These are phyloP conservation scores for Calonectria fujianensis DNA, from an alignment of 2,329 filamentous ascomycete genomes.

Conservation along the genomic window DNA sequence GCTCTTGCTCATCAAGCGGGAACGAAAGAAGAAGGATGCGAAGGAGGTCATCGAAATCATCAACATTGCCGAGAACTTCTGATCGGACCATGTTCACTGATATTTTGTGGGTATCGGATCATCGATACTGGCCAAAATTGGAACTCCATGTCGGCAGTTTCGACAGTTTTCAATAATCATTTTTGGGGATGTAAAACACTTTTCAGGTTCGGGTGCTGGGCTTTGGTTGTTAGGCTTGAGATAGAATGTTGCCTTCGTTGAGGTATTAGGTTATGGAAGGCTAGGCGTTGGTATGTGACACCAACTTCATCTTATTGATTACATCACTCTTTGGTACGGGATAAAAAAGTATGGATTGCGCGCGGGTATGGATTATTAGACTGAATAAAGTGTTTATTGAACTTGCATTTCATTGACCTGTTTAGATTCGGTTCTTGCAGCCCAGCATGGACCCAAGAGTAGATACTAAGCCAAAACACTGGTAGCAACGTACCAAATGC, in stretches of 20 bases:
- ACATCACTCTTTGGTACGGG: not conserved
- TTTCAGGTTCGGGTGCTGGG: not conserved
- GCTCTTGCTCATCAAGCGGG: not conserved
- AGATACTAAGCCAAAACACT: constrained; percentile 35
- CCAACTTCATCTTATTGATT: not conserved
- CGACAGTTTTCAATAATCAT: not conserved
- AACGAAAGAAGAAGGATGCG: not conserved
- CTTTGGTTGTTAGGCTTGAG: not conserved
- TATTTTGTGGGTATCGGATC: not conserved
- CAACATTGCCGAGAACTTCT: constrained; percentile 14
- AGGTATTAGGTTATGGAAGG: not conserved
- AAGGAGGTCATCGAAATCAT: not conserved
- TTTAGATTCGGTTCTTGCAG: no score
- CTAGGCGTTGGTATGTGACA: not conserved
- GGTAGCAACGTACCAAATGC: constrained; percentile 54
- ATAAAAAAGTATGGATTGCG: not conserved
- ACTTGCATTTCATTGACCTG: no score
- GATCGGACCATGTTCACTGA: not conserved
- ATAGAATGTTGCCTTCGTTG: not conserved
- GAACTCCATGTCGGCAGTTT: not conserved
- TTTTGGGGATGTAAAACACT: not conserved
- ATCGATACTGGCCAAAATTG: not conserved
- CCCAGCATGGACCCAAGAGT: not conserved
- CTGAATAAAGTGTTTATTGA: not conserved
- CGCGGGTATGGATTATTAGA: not conserved